These are phyloP conservation scores for Aureobasidium leucospermi DNA, from an alignment of 2,329 filamentous ascomycete species.

Conservation along the genomic window DNA sequence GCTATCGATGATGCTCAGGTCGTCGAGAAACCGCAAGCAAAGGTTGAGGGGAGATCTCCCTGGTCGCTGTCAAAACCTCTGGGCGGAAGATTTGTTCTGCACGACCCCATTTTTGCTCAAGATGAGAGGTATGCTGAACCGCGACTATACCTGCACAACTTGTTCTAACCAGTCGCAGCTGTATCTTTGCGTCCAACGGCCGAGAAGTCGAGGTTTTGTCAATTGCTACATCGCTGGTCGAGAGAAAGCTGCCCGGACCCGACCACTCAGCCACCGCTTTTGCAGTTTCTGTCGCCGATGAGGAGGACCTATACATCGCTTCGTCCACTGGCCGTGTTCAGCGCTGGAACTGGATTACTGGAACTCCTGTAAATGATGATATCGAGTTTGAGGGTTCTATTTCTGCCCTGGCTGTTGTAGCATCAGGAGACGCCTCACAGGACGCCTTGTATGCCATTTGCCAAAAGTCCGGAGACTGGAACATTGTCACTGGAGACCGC, in stretches of 20 bases:
- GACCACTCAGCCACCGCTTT: constrained; percentile 44
- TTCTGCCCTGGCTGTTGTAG: constrained; percentile 17
- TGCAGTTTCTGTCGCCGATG: constrained; percentile 43
- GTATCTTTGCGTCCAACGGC: constrained; percentile 67
- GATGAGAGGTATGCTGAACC: constrained; percentile 48
- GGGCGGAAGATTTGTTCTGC: constrained; percentile 48
- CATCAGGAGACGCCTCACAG: constrained; percentile 24
- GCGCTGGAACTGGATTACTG: constrained; percentile 53
- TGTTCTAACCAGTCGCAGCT: constrained; percentile 40
- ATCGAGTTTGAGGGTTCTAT: constrained; percentile 17
- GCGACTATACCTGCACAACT: constrained; percentile 13
- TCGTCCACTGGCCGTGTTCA: constrained; percentile 44
- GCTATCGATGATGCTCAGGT: constrained; percentile 4
- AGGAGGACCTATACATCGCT: constrained; percentile 47
- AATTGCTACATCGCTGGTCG: constrained; percentile 69
- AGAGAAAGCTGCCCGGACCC: constrained; percentile 59
- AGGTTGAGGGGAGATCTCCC: constrained; percentile 14
- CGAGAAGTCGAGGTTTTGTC: constrained; percentile 75
- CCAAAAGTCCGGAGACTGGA: constrained; percentile 28
- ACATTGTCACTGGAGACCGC: constrained; percentile 31
- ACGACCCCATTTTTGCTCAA: constrained; percentile 51
- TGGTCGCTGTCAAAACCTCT: constrained; percentile 45
- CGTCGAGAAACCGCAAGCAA: not conserved
- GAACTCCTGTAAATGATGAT: constrained; percentile 21
- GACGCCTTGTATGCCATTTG: constrained; percentile 34